Evolutionary conservation across 139 green algal genomes (phyloP).

Genomic region (Chlamydomonas eustigma): DNA sequence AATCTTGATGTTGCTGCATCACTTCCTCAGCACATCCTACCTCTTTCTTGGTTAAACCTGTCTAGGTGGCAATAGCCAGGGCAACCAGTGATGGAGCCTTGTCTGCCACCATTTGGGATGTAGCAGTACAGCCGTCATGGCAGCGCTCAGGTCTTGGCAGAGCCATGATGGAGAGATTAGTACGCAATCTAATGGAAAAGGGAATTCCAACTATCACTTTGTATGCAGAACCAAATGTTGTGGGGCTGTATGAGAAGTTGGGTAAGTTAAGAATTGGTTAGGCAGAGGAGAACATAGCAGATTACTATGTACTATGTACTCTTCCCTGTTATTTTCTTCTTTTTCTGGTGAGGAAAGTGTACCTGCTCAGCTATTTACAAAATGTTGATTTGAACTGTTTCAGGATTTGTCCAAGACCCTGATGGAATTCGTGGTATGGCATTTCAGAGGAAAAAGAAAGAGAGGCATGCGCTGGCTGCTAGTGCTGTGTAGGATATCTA

Average conservation of each 20-base stretch:
- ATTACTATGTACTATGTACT: no score
- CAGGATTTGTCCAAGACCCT: conserved; percentile 12
- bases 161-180: conserved; percentile 76
- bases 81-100: conserved; percentile 79
- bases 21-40: neutral
- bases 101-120: conserved; percentile 83
- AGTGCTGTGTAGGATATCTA: no score
- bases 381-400: no score
- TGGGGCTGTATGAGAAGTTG: conserved; percentile 80
- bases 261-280: no score
- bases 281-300: no score
- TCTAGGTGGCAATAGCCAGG: conserved; percentile 66
- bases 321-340: no score
- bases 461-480: no score
- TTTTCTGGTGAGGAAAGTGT: no score
- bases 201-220: conserved; percentile 74
- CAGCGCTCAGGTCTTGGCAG: conserved; percentile 72
- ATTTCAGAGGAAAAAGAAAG: conserved; percentile 52
- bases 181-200: conserved; percentile 59
- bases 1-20: no score
- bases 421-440: conserved; percentile 71
- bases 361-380: no score
- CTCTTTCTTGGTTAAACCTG: neutral
- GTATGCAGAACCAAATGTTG: conserved; percentile 66
- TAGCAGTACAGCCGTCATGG: conserved; percentile 78